phyloP scores from a whole-genome alignment of 1,284 basidiomycete genomes.

The Rhodotorula sp. region DNA sequence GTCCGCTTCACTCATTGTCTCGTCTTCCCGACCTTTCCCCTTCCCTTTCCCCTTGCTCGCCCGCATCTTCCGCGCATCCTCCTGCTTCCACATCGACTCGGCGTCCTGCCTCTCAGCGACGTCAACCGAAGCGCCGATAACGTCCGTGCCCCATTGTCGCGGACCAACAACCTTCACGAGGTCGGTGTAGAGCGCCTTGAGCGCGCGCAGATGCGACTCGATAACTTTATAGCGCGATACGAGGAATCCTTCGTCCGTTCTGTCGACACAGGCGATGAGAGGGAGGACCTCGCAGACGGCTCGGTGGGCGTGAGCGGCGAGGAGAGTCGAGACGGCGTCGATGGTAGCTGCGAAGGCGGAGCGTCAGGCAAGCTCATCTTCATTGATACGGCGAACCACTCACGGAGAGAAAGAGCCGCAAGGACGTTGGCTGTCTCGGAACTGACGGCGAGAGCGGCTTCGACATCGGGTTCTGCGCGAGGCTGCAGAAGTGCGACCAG shows the following conservation, averaged over 20 bases:
- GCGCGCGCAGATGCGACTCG: constrained; percentile 32
- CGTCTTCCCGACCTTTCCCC: constrained; percentile 21
- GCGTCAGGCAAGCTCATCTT: not conserved
- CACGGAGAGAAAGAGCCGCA: constrained; percentile 28
- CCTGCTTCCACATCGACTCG: not conserved
- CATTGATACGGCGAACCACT: not conserved
- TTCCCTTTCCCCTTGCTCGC: not conserved
- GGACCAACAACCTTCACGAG: constrained; percentile 32
- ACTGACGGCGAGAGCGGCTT: not conserved
- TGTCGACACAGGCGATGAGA: not conserved
- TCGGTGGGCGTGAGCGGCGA: constrained; percentile 4
- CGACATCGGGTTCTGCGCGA: not conserved
- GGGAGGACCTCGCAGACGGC: constrained; percentile 4
- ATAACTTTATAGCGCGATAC: constrained; percentile 1
- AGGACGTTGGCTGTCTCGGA: constrained; percentile 18
- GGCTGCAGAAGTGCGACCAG: constrained; percentile 9
- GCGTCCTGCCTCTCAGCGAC: constrained; percentile 8
- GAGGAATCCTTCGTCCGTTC: not conserved
- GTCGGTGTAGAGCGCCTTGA: constrained; percentile 39
- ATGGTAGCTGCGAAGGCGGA: constrained; percentile 8
- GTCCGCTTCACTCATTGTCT: not conserved
- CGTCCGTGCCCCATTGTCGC: constrained; percentile 23
- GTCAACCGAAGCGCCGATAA: constrained; percentile 8
- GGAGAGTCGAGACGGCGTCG: constrained; percentile 18
- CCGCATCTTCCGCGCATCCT: not conserved